phyloP scores from a whole-genome alignment of 805 yeast genomes.

The Pichia sporocuriosa region DNA sequence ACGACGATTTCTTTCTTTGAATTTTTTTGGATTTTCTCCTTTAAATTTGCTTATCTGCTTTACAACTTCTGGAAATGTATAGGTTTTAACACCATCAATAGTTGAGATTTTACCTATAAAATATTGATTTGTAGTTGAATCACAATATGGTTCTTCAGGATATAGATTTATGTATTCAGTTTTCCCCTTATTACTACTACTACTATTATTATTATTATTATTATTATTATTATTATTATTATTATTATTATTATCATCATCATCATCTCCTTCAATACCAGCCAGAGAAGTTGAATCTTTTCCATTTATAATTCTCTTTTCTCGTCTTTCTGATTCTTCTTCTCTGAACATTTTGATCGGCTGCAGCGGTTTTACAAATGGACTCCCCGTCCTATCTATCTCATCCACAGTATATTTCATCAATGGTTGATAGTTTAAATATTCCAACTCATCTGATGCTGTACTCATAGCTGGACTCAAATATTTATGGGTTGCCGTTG shows the following conservation, averaged over 20 bases:
- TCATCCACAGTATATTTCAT: conserved; percentile 11
- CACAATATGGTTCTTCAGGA: conserved; percentile 38
- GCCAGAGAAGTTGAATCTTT: neutral
- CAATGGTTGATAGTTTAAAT: conserved; percentile 22
- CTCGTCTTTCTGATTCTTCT: neutral
- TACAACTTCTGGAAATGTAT: conserved; percentile 57
- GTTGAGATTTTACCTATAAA: conserved; percentile 45
- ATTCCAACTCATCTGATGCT: conserved; percentile 26
- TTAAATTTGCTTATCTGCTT: conserved; percentile 37
- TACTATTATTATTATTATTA: neutral
- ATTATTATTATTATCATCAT: neutral
- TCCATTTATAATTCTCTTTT: neutral
- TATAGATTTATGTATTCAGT: conserved; percentile 6
- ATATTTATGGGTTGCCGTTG: conserved; percentile 13
- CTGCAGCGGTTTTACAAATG: conserved; percentile 9
- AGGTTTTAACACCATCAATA: conserved; percentile 31
- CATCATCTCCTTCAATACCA: neutral
- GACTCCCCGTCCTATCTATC: conserved; percentile 1
- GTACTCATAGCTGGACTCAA: conserved; percentile 33
- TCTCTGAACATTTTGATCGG: conserved; percentile 6
- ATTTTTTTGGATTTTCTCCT: conserved; percentile 35
- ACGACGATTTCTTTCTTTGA: conserved; percentile 26
- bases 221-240: neutral
- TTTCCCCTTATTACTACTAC: neutral
- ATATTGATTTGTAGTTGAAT: conserved; percentile 58